Conservation (phyloP, 192 early-diverging fungal species). For the Coemansia sp. region DNA sequence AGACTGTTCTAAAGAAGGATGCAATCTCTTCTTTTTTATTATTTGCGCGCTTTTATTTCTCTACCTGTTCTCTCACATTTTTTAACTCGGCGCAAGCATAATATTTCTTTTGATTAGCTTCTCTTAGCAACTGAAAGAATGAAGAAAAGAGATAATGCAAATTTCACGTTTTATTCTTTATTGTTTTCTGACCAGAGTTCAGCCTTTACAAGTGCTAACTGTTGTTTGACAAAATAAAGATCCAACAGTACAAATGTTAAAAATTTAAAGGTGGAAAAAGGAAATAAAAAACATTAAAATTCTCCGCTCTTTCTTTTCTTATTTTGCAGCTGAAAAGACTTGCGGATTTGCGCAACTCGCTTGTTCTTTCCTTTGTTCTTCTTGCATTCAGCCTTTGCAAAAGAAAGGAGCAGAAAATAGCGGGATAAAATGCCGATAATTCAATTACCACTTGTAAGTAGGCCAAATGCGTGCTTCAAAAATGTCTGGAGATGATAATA, state of each 20-base stretch:
- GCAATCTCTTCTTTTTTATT: background rate
- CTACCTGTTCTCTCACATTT: background rate
- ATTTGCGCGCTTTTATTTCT: background rate
- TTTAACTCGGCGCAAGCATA: background rate
- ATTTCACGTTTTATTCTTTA: too few relatives aligned
- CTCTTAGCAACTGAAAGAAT: background rate
- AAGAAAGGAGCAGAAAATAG: background rate
- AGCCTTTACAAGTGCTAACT: too few relatives aligned
- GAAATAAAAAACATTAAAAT: background rate
- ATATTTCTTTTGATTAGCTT: background rate
- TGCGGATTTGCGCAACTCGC: background rate
- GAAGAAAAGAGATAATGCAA: too few relatives aligned
- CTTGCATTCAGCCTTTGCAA: background rate
- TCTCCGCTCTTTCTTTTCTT: background rate
- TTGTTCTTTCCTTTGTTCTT: background rate
- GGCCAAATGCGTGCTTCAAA: too few relatives aligned
- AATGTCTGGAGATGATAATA: too few relatives aligned
- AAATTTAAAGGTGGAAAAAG: background rate
- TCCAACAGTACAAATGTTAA: too few relatives aligned
- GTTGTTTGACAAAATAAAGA: background rate
- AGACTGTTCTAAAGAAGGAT: background rate
- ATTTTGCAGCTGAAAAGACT: background rate
- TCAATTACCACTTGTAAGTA: background rate
- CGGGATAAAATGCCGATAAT: background rate
- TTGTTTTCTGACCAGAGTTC: too few relatives aligned